A percentile compares a stretch with the other conserved stretches of the same genome.
Conservation (phyloP, 306 rosid genomes). For the Mimosa pudica region DNA sequence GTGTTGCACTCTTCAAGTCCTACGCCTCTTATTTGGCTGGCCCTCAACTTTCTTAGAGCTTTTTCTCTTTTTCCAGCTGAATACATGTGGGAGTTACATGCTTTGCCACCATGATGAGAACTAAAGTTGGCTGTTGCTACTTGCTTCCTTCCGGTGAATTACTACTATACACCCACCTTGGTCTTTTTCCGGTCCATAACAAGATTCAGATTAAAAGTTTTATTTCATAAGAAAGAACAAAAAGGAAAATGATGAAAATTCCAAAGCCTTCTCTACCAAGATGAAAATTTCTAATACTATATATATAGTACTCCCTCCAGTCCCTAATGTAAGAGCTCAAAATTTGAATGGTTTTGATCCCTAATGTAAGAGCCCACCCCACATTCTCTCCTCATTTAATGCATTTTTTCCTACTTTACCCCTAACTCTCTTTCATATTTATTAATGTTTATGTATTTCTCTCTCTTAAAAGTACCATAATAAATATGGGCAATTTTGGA, state of each 20-base stretch:
- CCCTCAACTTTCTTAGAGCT: slow-evolving; percentile 18
- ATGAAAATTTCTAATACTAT: too few relatives aligned
- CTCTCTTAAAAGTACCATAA: too few relatives aligned
- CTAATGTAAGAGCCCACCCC: too few relatives aligned
- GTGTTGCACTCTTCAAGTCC: neutral
- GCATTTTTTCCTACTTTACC: too few relatives aligned
- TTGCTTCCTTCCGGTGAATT: slow-evolving; percentile 25
- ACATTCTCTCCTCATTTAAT: too few relatives aligned
- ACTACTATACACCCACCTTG: slow-evolving; percentile 54
- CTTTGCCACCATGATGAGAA: slow-evolving; percentile 29
- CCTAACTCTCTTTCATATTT: too few relatives aligned
- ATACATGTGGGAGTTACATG: slow-evolving; percentile 16
- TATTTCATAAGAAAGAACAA: neutral
- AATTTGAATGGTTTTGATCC: too few relatives aligned
- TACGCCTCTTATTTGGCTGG: neutral
- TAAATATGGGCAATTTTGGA: too few relatives aligned
- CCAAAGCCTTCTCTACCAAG: neutral
- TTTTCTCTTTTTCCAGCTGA: neutral
- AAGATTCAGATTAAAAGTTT: neutral
- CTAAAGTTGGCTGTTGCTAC: slow-evolving; percentile 19
- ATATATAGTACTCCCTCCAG: too few relatives aligned
- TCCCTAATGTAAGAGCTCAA: too few relatives aligned
- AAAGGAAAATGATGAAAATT: neutral
- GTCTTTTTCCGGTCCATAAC: slow-evolving; percentile 69
- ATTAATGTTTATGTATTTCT: too few relatives aligned